Conservation (phyloP, 768 basidiomycete species). For the Tricholoma sp. region DNA sequence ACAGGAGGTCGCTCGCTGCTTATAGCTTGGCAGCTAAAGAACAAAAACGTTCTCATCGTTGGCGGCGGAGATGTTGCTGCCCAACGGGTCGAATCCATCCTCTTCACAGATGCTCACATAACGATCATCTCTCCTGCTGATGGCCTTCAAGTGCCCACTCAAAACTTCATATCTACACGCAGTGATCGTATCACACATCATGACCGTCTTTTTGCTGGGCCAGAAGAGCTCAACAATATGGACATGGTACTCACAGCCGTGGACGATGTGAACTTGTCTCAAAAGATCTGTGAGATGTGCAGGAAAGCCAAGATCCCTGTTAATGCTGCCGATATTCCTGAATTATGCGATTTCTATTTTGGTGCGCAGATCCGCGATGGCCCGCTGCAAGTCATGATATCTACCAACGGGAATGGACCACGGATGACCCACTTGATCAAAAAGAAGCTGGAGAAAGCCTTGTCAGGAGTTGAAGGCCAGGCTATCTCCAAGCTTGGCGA, state of each 20-base stretch:
- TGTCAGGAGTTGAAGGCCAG: conserved; percentile 69
- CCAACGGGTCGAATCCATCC: conserved; percentile 79
- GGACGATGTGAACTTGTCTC: conserved; percentile 71
- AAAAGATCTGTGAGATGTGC: conserved; percentile 66
- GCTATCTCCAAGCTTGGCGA: conserved; percentile 79
- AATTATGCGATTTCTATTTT: conserved; percentile 97
- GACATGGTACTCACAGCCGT: conserved; percentile 95
- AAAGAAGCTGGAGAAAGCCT: conserved; percentile 54
- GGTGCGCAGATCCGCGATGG: conserved; percentile 89
- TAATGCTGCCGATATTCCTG: conserved; percentile 95
- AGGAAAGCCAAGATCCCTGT: conserved; percentile 72
- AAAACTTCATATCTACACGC: conserved; percentile 42
- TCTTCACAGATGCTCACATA: conserved; percentile 74
- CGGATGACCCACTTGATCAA: conserved; percentile 84
- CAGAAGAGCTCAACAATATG: conserved; percentile 60
- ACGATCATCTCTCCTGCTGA: conserved; percentile 68
- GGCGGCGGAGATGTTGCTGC: conserved; percentile 94
- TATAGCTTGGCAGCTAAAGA: conserved; percentile 88
- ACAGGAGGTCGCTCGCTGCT: conserved; percentile 71
- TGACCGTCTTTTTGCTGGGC: conserved; percentile 61
- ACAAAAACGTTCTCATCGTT: conserved; percentile 81
- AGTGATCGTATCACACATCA: conserved; percentile 60
- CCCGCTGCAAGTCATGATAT: conserved; percentile 92
- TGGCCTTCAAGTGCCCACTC: conserved; percentile 61
- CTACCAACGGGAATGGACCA: conserved; percentile 91